Conservation (phyloP, 805 yeast genomes). For the Candida coquimbonensis region DNA sequence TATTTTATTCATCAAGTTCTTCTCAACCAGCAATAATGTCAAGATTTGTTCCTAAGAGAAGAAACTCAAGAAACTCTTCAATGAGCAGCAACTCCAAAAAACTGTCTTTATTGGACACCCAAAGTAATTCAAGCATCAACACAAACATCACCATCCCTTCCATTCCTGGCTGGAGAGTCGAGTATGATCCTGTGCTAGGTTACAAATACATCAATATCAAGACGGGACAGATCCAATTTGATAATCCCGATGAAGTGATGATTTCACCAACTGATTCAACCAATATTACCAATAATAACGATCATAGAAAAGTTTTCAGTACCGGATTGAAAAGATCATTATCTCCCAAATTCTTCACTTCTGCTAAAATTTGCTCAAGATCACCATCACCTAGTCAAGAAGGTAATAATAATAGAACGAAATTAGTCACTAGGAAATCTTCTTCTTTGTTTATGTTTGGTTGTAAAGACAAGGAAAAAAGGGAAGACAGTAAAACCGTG, state of each 20-base stretch:
- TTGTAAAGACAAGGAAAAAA: neutral
- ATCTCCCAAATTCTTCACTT: constrained; percentile 15
- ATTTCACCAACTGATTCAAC: constrained; percentile 12
- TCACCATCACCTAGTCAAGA: neutral
- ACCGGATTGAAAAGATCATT: constrained; percentile 15
- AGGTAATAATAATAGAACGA: neutral
- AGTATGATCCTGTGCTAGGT: constrained; percentile 25
- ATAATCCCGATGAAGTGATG: constrained; percentile 34
- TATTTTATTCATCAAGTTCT: too few species aligned
- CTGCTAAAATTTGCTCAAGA: neutral
- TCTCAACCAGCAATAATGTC: neutral
- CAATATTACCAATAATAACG: neutral
- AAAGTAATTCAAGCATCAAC: too few species aligned
- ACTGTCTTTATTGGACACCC: neutral
- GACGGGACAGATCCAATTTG: constrained; percentile 28
- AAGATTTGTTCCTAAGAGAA: neutral
- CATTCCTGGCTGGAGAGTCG: constrained; percentile 17
- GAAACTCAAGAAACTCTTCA: neutral
- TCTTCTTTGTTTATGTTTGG: neutral
- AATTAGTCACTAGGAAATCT: neutral
- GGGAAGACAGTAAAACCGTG: neutral
- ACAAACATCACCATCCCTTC: too few species aligned
- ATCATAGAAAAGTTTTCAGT: constrained; percentile 10
- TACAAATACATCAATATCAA: constrained; percentile 27
- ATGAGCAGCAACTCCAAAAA: neutral